Base-by-base conservation (phyloP, 23 red algal genomes). In the Gracilaria gracilis region DNA sequence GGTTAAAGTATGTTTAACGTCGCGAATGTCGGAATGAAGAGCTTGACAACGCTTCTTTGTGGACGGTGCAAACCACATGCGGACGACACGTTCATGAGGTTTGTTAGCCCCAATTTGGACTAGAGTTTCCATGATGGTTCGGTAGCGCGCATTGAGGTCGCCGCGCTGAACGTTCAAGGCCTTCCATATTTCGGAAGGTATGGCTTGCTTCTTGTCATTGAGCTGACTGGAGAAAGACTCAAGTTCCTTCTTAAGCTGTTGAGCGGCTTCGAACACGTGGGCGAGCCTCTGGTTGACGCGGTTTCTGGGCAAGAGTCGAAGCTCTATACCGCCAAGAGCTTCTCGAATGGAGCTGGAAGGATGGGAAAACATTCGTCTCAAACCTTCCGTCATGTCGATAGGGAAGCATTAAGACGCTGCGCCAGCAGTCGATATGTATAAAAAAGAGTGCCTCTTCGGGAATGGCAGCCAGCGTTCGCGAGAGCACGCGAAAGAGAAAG, bases 51-150 rank as follows among this genome's bases (percentile, higher is more conserved):
- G 72, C 23, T 77, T 77, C 27, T 77, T 77, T n/a, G 46, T 25
- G 39, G 72, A 77, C 2, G 72, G 72, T 77, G 72, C 72, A 77
- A 77, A 77, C 72, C 72, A 77, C 34, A 37, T 37, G 20, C 72
- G 72, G 19, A 21, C 72, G 72, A 77, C 23, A 0, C 72, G 21
- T 12, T 50, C 16, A 31, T 51, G 72, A 8, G 72, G 72, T 50
- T 77, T 77, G 16, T 50, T 50, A 19, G 20, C 40, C 27, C 72
- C 72, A 11, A 77, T 49, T 51, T 77, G 23, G n/a, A 77, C 72
- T 29, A 77, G 14, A 35, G 72, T 31, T 4, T 77, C 72, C 72
- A 50, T 77, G 2, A 77, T 25, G 38, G 27, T 1, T 46, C 72
- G 72, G 16, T 77, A 77, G 23, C 72, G 72, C 38, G 42, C 4